Conservation (phyloP, 2,329 filamentous ascomycete genomes). For the Mycosphaerella arachidis region DNA sequence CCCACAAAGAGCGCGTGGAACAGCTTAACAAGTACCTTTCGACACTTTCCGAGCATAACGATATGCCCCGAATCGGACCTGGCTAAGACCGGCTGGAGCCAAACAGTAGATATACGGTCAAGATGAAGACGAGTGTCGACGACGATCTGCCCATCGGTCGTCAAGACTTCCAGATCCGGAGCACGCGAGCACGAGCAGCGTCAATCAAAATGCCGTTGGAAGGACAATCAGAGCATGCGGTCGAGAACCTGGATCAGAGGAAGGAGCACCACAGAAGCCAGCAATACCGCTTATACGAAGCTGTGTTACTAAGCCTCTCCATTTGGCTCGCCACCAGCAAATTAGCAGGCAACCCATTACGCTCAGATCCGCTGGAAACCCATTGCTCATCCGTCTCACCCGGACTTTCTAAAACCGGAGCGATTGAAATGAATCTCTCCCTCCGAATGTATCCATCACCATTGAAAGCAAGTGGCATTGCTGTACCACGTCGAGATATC, state of each 20-base stretch:
- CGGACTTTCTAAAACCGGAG: neutral
- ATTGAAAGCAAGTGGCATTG: neutral
- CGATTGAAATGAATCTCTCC: neutral
- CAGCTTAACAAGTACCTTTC: constrained; percentile 92
- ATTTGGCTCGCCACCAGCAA: neutral
- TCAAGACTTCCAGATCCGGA: neutral
- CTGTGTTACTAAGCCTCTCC: neutral
- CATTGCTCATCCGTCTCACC: neutral
- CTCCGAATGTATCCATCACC: neutral
- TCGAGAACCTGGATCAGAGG: neutral
- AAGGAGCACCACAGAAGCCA: neutral
- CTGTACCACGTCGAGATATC: neutral
- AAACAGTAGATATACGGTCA: neutral
- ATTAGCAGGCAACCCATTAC: neutral
- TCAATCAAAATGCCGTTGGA: neutral
- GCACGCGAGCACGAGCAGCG: neutral
- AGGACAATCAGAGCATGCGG: neutral
- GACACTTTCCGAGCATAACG: constrained; percentile 90
- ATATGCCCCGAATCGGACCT: constrained; percentile 68
- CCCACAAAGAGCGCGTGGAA: constrained; percentile 93
- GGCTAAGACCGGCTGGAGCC: constrained; percentile 43
- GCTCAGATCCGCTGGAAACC: neutral
- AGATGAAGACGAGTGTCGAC: neutral
- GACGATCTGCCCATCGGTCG: neutral
- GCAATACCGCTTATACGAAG: neutral